phyloP scores from a whole-genome alignment of 163 green algal genomes.

The Prototheca cutis region DNA sequence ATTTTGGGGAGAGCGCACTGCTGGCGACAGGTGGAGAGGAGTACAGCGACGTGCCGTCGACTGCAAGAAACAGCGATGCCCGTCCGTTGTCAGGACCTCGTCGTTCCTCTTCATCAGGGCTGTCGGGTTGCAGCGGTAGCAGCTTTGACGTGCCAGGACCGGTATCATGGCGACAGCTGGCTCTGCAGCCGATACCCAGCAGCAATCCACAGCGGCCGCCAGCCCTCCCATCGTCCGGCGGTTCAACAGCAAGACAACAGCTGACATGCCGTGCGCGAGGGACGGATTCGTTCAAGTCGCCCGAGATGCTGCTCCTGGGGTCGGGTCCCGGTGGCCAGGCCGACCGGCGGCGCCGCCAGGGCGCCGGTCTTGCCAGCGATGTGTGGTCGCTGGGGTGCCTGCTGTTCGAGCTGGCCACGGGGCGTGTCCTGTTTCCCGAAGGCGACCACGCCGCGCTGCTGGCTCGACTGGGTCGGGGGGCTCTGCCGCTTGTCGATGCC shows the following conservation, averaged over 20 bases:
- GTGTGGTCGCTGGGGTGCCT: conserved; percentile 58
- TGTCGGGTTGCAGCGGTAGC: too few species aligned
- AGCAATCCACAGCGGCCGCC: too few species aligned
- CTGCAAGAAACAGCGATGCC: too few species aligned
- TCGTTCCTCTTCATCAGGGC: too few species aligned
- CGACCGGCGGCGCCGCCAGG: conserved; percentile 24
- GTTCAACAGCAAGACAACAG: not conserved
- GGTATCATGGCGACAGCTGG: too few species aligned
- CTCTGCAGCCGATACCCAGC: too few species aligned
- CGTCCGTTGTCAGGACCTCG: too few species aligned
- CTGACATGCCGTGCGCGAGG: conserved; percentile 37
- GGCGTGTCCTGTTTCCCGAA: conserved; percentile 46
- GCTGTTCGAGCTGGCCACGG: conserved; percentile 55
- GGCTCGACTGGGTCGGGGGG: conserved; percentile 25
- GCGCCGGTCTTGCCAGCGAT: conserved; percentile 33
- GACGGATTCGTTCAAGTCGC: conserved; percentile 53
- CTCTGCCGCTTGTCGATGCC: conserved; percentile 22
- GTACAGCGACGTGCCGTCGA: too few species aligned
- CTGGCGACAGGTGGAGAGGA: too few species aligned
- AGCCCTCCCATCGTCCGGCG: too few species aligned
- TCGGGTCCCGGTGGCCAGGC: conserved; percentile 13
- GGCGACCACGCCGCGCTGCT: conserved; percentile 52
- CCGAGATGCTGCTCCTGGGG: conserved; percentile 53
- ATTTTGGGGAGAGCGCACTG: conserved; percentile 57
- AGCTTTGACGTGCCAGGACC: too few species aligned